Percentiles rank a stretch among this genome's conserved stretches.
phyloP scores from a whole-genome alignment of 257 asterid genomes.

The Solanum gandarillasii region DNA sequence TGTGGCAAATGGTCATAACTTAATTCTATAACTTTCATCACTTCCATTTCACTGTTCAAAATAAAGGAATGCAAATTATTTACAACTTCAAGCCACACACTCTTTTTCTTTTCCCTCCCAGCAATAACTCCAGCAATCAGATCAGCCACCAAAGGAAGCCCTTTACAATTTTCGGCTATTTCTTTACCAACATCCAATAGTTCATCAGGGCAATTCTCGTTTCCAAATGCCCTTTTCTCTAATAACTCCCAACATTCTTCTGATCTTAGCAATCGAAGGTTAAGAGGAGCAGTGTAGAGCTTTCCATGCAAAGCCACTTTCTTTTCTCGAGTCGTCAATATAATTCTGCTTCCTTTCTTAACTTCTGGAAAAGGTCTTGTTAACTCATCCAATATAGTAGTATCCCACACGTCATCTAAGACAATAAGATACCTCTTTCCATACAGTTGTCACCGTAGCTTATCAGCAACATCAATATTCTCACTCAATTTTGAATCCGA shows the following conservation, averaged over 20 bases:
- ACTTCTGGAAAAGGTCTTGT: background rate
- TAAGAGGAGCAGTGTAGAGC: background rate
- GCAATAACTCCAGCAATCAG: conserved; percentile 11
- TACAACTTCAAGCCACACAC: background rate
- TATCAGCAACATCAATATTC: background rate
- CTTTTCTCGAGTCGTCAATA: background rate
- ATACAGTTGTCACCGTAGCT: background rate
- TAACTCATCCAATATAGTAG: conserved; percentile 1
- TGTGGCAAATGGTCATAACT: conserved; percentile 14
- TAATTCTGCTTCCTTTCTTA: background rate
- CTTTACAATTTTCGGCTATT: conserved; percentile 7
- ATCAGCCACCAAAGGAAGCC: conserved; percentile 14
- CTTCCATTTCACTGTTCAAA: background rate
- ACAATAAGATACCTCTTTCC: conserved; percentile 10
- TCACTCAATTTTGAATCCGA: background rate
- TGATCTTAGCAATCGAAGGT: background rate
- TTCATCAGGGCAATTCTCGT: conserved; percentile 1
- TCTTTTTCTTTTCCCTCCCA: background rate
- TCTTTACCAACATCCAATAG: background rate
- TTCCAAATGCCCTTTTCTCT: conserved; percentile 1
- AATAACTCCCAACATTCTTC: conserved; percentile 14
- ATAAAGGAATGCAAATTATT: background rate
- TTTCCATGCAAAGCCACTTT: background rate
- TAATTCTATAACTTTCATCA: conserved; percentile 5
- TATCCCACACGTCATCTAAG: conserved; percentile 14